Evolutionary conservation across 768 basidiomycete species (phyloP).

Genomic region (Termitomyces sp.): DNA sequence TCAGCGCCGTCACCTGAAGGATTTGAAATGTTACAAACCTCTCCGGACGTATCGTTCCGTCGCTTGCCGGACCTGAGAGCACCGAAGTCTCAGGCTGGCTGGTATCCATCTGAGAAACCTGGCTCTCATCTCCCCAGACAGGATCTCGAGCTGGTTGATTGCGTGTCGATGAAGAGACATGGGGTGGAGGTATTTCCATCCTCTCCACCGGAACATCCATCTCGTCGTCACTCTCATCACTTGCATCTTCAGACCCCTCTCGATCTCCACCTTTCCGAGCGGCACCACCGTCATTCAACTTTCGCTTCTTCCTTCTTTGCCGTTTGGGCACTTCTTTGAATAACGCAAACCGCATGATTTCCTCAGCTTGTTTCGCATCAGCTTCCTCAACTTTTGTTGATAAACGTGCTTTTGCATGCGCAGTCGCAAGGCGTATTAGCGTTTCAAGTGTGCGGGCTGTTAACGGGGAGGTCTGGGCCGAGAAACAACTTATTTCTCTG

Average conservation of each 20-base stretch:
- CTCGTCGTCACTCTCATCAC: conserved; percentile 45
- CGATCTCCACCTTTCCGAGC: conserved; percentile 39
- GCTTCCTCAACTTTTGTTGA: conserved; percentile 77
- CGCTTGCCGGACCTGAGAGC: conserved; percentile 27
- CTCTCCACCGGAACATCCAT: conserved; percentile 34
- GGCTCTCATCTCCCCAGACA: conserved; percentile 63
- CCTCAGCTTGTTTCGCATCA: conserved; percentile 89
- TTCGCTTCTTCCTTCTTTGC: conserved; percentile 76
- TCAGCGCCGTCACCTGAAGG: conserved; percentile 2
- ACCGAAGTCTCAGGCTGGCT: conserved; percentile 29
- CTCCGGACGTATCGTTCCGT: conserved; percentile 44
- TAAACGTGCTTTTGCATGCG: conserved; percentile 93
- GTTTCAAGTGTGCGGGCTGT: conserved; percentile 99
- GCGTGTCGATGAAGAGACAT: conserved; percentile 16
- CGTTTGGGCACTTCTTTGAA: conserved; percentile 96
- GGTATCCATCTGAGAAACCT: conserved; percentile 57
- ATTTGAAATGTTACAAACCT: conserved; percentile 41
- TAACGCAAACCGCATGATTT: conserved; percentile 93
- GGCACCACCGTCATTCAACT: conserved; percentile 66
- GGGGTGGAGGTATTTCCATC: conserved; percentile 42
- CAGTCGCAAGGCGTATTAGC: conserved; percentile 94
- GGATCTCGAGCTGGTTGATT: conserved; percentile 41
- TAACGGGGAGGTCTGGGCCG: conserved; percentile 81
- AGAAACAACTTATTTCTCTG: conserved; percentile 8
- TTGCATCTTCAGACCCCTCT: conserved; percentile 50